A percentile compares a stretch with the other conserved stretches of the same genome.
Evolutionary conservation across 2,329 filamentous ascomycete species (phyloP).

Genomic region (Fusarium succisae): DNA sequence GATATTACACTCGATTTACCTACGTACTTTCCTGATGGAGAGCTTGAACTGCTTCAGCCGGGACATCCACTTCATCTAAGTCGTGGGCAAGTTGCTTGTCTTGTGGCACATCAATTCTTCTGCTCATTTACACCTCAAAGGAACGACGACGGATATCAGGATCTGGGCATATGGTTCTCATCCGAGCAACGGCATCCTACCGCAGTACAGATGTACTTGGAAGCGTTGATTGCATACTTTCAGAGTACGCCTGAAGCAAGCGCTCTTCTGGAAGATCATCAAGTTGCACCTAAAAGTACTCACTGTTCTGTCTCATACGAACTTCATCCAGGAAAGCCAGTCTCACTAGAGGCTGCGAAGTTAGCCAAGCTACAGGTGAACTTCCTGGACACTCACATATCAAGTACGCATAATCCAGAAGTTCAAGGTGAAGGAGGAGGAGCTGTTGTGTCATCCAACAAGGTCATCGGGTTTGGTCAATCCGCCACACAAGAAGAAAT

Average conservation of each 20-base stretch:
- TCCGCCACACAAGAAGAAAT: constrained; percentile 51
- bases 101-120: constrained; percentile 48
- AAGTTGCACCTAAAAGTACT: accelerated
- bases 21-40: constrained; percentile 29
- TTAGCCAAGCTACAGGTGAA: constrained; percentile 23
- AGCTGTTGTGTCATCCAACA: constrained; percentile 48
- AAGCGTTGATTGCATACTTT: constrained; percentile 45
- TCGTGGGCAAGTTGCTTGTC: constrained; percentile 40
- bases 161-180: constrained; percentile 48
- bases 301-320: constrained; percentile 29
- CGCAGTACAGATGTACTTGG: constrained; percentile 45
- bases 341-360: background rate
- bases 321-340: constrained; percentile 16
- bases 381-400: constrained; percentile 39
- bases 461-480: constrained; percentile 48
- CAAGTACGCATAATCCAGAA: constrained; percentile 32
- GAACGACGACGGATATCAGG: constrained; percentile 41
- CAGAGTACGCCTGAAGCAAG: constrained; percentile 11
- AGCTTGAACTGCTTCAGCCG: constrained; percentile 27
- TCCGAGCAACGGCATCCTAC: constrained; percentile 44
- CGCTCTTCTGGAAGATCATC: background rate
- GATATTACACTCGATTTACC: constrained; percentile 34
- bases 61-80: constrained; percentile 31
- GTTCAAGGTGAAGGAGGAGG: constrained; percentile 40
- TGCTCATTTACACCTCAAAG: constrained; percentile 38